phyloP scores from a whole-genome alignment of 176 grass and related monocot species.

The Dendrocalamus sinicus region DNA sequence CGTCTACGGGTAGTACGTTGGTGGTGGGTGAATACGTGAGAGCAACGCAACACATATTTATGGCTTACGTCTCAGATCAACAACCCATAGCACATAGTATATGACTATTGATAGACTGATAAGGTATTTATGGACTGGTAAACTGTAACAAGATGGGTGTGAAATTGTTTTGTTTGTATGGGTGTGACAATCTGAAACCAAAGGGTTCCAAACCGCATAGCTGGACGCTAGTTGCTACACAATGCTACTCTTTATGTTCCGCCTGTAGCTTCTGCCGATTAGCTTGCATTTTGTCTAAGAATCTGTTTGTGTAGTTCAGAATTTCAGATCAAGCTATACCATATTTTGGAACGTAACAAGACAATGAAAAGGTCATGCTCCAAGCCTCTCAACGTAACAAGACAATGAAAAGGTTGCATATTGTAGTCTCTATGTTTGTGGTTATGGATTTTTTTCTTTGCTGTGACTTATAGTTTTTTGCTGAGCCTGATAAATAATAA shows the following conservation, averaged over 20 bases:
- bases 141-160: background rate
- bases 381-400: background rate
- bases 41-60: background rate
- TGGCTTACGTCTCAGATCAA: conserved; percentile 8
- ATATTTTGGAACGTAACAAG: too few species aligned
- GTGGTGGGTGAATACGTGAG: conserved; percentile 16
- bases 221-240: too few species aligned
- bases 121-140: background rate
- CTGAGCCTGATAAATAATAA: too few species aligned
- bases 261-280: background rate
- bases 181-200: background rate
- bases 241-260: background rate
- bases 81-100: background rate
- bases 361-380: background rate
- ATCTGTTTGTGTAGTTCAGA: background rate
- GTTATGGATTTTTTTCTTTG: too few species aligned
- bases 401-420: background rate
- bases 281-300: background rate
- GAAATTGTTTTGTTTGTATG: background rate
- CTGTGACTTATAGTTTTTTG: too few species aligned
- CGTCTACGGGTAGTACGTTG: conserved; percentile 17
- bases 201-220: background rate
- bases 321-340: background rate
- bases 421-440: background rate
- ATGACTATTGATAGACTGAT: too few species aligned